Evolutionary conservation across 768 basidiomycete genomes (phyloP).

Genomic region (Kwoniella europaea): DNA sequence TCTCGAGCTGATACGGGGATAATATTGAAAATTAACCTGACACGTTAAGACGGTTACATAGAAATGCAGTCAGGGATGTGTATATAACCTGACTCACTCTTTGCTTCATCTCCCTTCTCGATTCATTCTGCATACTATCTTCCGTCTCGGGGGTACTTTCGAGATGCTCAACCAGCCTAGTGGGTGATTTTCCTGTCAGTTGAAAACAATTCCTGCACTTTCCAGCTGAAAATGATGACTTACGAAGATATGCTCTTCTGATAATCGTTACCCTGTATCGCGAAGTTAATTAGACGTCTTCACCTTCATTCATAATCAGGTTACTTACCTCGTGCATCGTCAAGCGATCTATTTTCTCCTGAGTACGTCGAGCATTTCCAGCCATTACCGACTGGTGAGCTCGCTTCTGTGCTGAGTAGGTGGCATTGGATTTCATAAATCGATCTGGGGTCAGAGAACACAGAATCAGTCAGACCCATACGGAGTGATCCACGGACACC

Average conservation of each 20-base stretch:
- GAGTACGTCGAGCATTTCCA: conserved; percentile 36
- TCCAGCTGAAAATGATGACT: conserved; percentile 2
- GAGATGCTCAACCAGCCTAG: conserved; percentile 41
- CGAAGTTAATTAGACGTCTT: not conserved
- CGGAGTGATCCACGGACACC: too few species aligned
- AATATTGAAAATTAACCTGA: not conserved
- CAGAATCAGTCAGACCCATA: not conserved
- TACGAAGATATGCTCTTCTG: conserved; percentile 38
- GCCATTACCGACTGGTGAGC: conserved; percentile 39
- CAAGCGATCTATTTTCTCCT: conserved; percentile 37
- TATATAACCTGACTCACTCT: conserved; percentile 30
- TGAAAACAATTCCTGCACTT: too few species aligned
- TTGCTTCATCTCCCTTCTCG: conserved; percentile 36
- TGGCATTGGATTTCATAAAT: conserved; percentile 37
- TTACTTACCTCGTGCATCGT: conserved; percentile 39
- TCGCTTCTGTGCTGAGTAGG: conserved; percentile 38
- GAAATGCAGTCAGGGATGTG: not conserved
- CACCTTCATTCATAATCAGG: not conserved
- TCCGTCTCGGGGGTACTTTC: conserved; percentile 16
- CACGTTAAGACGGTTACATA: too few species aligned
- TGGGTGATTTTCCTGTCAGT: too few species aligned
- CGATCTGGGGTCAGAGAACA: conserved; percentile 33
- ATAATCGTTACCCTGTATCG: conserved; percentile 30
- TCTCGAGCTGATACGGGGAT: conserved; percentile 32
- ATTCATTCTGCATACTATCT: conserved; percentile 23